phyloP scores from a whole-genome alignment of 1,284 basidiomycete species.

The Microbotryum lychnidis-dioicae region DNA sequence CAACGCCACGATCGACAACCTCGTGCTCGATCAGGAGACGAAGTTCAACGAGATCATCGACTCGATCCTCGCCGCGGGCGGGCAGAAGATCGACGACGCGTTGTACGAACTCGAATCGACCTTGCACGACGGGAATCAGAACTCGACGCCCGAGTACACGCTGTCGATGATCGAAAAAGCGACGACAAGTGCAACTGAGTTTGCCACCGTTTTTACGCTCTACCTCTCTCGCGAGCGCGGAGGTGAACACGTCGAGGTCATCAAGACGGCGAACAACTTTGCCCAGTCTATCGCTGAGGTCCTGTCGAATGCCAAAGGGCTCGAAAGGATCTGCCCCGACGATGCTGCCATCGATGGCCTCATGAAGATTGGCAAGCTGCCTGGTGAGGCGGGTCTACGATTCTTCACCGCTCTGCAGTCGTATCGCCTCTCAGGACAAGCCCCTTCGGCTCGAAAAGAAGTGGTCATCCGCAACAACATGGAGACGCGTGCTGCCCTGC shows the following conservation, averaged over 20 bases:
- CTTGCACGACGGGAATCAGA: slow-evolving; percentile 83
- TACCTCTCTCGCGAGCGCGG: slow-evolving; percentile 81
- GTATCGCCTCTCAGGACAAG: slow-evolving; percentile 60
- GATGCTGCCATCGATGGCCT: slow-evolving; percentile 90
- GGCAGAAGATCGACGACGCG: slow-evolving; percentile 92
- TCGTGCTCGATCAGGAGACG: slow-evolving; percentile 95
- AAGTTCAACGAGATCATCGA: slow-evolving; percentile 98
- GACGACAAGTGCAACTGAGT: slow-evolving; percentile 85
- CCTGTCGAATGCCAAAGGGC: slow-evolving; percentile 85
- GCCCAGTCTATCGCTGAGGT: slow-evolving; percentile 90
- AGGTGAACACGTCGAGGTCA: slow-evolving; percentile 93
- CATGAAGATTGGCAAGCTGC: slow-evolving; percentile 68
- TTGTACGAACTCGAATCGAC: slow-evolving; percentile 97
- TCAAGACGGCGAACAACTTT: slow-evolving; percentile 93
- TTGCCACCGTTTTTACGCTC: slow-evolving; percentile 87
- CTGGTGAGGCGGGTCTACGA: slow-evolving; percentile 78
- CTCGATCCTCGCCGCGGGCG: slow-evolving; percentile 92
- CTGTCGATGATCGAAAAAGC: slow-evolving; percentile 98
- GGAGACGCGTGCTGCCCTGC: slow-evolving; percentile 69
- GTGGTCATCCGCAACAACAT: slow-evolving; percentile 84
- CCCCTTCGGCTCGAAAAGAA: slow-evolving; percentile 65
- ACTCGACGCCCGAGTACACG: slow-evolving; percentile 95
- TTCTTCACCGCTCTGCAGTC: slow-evolving; percentile 96
- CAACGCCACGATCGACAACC: slow-evolving; percentile 89
- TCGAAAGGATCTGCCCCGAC: slow-evolving; percentile 81